Percentiles rank a stretch among this genome's conserved stretches.
These are phyloP conservation scores for Neurospora cerealis DNA, from an alignment of 495 filamentous ascomycete genomes.

Conservation along the genomic window DNA sequence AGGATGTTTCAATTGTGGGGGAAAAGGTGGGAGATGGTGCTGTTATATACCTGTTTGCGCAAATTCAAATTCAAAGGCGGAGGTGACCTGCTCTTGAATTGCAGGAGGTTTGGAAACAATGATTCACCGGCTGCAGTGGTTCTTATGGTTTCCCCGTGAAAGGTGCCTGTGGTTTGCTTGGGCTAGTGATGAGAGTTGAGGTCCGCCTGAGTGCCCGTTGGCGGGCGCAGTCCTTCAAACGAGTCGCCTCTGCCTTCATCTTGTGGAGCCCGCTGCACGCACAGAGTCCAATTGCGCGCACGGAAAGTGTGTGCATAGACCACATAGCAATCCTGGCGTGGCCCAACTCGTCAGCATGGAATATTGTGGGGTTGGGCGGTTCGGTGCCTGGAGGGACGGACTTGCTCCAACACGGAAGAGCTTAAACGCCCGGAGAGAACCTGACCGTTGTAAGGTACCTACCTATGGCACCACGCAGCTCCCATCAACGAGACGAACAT, in stretches of 20 bases:
- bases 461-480: background rate
- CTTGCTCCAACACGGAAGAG: background rate
- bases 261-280: background rate
- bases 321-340: background rate
- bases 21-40: background rate
- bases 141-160: background rate
- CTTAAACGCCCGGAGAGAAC: background rate
- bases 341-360: background rate
- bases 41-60: background rate
- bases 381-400: background rate
- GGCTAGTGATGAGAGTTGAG: background rate
- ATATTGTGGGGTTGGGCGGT: background rate
- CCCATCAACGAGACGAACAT: background rate
- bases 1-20: background rate
- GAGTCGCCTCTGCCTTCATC: background rate
- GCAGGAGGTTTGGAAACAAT: background rate
- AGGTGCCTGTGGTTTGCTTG: background rate
- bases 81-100: background rate
- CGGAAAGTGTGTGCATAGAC: background rate
- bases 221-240: background rate
- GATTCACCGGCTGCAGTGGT: background rate
- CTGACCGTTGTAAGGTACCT: background rate
- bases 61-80: background rate
- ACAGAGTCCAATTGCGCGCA: background rate
- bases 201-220: background rate